Conservation (phyloP, 2,329 filamentous ascomycete genomes). For the Alternaria gaisen region DNA sequence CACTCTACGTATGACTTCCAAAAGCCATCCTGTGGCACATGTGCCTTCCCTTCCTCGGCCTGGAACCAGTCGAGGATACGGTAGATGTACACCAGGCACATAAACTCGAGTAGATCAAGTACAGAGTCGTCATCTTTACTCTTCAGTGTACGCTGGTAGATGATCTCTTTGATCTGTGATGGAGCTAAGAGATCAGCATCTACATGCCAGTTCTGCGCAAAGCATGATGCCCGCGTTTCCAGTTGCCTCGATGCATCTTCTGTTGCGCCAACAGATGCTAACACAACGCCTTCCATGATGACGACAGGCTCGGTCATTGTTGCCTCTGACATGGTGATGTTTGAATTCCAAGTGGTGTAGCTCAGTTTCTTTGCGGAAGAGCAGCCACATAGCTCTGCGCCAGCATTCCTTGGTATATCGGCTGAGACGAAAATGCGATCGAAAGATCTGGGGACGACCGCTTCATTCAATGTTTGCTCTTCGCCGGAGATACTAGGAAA, state of each 20-base stretch:
- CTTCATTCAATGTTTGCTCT: conserved; percentile 18
- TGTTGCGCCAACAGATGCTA: conserved; percentile 9
- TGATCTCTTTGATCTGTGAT: conserved; percentile 11
- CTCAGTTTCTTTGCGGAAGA: conserved; percentile 16
- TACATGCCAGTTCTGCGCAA: conserved; percentile 13
- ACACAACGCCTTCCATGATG: conserved; percentile 12
- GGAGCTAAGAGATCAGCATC: conserved; percentile 10
- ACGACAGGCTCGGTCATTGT: conserved; percentile 7
- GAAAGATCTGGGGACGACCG: conserved; percentile 8
- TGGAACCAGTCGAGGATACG: conserved; percentile 12
- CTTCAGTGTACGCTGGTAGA: conserved; percentile 15
- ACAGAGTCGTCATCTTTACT: conserved; percentile 16
- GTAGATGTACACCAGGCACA: conserved; percentile 15
- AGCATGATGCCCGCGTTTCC: conserved; percentile 14
- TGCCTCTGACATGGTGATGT: conserved; percentile 11
- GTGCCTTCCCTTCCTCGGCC: conserved; percentile 10
- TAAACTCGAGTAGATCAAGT: conserved; percentile 11
- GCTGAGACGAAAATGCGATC: conserved; percentile 13
- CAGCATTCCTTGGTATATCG: conserved; percentile 1
- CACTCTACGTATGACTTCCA: conserved; percentile 15
- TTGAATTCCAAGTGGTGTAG: conserved; percentile 12
- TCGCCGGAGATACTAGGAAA: conserved; percentile 19
- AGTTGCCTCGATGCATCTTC: conserved; percentile 5
- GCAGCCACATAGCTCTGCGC: conserved; percentile 9
- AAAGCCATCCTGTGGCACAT: conserved; percentile 11